Base-by-base conservation (phyloP, 768 basidiomycete species). In the Tremella fuciformis region DNA sequence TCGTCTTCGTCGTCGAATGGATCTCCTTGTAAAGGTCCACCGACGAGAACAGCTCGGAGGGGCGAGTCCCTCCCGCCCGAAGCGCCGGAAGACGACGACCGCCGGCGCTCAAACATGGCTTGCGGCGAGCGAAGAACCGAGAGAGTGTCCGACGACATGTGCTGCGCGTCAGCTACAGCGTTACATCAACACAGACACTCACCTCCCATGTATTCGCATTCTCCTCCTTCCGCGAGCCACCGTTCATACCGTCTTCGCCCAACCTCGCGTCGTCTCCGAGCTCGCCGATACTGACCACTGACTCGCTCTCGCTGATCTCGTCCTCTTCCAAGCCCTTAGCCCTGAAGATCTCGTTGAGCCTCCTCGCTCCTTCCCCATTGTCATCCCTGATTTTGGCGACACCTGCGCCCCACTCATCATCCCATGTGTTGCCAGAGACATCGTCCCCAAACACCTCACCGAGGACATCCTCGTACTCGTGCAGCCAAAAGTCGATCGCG, bases 171-270 rank as follows among this genome's bases (percentile, higher is more conserved):
- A 54, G 49, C 51, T n/a, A 19, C 6, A 60, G 19, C 21, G n/a
- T 40, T 53, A 18, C 18, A 18, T 50, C 18, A 44, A 37, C 44
- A 53, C 34, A 24, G 24, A 49, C 8, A 68, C 85, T 74, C 64
- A 91, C 92, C 87, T 93, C 93, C 93, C 93, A 97, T 66, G 92
- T 90, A 70, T 93, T 97, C 64, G 88, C 77, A 69, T 92, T 92
- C 13, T 62, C 71, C 53, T 58, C 50, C 40, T 60, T 58, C 38
- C 50, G 50, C n/a, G 25, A 53, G 3, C 60, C 70, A 11, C 57
- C 60, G 2, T 49, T 55, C 9, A 41, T 55, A 21, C 59, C 64
- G 11, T 59, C 57, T 2, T 60, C 65, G 13, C 44, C 84, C 58
- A 91, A 76, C 52, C 88, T 81, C 57, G 84, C 79, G 62, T 88